Conservation (phyloP, 208 protist species). For the Crithidia sp. region DNA sequence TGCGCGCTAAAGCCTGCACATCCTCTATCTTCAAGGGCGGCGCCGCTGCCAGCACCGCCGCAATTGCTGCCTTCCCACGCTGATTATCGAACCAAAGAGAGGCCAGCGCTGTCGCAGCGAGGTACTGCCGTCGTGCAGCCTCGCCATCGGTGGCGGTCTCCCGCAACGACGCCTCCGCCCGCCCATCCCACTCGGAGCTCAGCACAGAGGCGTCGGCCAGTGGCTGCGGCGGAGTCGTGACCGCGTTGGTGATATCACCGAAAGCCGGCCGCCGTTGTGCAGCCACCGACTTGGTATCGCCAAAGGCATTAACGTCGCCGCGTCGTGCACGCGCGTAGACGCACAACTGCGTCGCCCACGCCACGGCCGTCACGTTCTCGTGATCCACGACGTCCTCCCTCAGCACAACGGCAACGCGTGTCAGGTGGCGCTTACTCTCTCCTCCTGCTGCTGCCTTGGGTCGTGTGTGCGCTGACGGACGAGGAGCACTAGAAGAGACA, state of each 20-base stretch:
- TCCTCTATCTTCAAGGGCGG: slow-evolving; percentile 21
- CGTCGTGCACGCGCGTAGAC: slow-evolving; percentile 17
- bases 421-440: background rate
- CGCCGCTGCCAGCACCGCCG: background rate
- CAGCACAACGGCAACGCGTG: slow-evolving; percentile 12
- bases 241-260: slow-evolving; percentile 14
- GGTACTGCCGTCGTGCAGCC: slow-evolving; percentile 17
- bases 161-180: background rate
- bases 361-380: slow-evolving; percentile 20
- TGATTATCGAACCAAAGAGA: slow-evolving; percentile 36
- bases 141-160: slow-evolving; percentile 23
- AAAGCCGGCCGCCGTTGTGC: background rate
- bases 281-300: background rate
- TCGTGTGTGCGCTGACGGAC: background rate
- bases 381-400: slow-evolving; percentile 27
- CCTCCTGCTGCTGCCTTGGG: background rate
- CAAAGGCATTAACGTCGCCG: no score
- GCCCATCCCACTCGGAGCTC: slow-evolving; percentile 1
- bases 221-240: background rate
- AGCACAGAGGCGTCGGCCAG: slow-evolving; percentile 9
- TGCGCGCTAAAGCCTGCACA: slow-evolving; percentile 1
- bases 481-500: background rate
- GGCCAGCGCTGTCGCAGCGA: slow-evolving; percentile 27
- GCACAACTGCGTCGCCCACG: slow-evolving; percentile 37
- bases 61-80: slow-evolving; percentile 26